Conservation (phyloP, 2,329 filamentous ascomycete species). For the Chrysosporium queenslandicum region DNA sequence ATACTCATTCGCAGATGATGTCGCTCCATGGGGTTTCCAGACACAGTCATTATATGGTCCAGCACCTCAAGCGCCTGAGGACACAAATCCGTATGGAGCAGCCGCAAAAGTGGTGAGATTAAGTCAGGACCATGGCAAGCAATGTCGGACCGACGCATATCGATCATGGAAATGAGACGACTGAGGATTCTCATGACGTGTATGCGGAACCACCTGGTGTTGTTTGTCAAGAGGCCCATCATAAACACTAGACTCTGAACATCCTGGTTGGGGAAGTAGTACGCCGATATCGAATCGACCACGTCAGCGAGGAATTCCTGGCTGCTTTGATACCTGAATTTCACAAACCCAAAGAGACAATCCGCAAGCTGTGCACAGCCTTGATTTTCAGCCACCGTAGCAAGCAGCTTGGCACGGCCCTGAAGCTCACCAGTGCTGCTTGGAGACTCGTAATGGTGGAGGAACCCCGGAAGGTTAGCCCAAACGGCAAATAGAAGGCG, state of each 20-base stretch:
- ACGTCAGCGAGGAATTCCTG: conserved; percentile 69
- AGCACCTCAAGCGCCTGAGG: conserved; percentile 84
- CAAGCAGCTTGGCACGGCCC: conserved; percentile 58
- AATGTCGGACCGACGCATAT: conserved; percentile 86
- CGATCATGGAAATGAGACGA: conserved; percentile 74
- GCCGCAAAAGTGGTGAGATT: conserved; percentile 78
- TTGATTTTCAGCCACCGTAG: conserved; percentile 62
- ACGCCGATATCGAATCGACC: conserved; percentile 61
- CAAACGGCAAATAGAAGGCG: conserved; percentile 77
- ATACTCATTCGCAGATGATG: conserved; percentile 97
- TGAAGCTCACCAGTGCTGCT: conserved; percentile 47
- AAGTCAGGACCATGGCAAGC: conserved; percentile 86
- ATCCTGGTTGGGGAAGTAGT: conserved; percentile 73
- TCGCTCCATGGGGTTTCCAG: conserved; percentile 81
- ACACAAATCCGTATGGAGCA: conserved; percentile 88
- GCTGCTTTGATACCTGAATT: conserved; percentile 54
- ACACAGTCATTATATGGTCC: conserved; percentile 92
- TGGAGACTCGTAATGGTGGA: conserved; percentile 62
- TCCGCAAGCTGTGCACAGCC: conserved; percentile 57
- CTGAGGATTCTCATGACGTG: conserved; percentile 88
- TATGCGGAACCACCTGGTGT: conserved; percentile 76
- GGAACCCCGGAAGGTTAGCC: conserved; percentile 80
- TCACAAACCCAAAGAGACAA: conserved; percentile 60
- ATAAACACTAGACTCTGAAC: conserved; percentile 80
- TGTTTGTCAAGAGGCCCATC: conserved; percentile 84